These are phyloP conservation scores for Sesbania bispinosa DNA, from an alignment of 306 rosid species.

Conservation along the genomic window DNA sequence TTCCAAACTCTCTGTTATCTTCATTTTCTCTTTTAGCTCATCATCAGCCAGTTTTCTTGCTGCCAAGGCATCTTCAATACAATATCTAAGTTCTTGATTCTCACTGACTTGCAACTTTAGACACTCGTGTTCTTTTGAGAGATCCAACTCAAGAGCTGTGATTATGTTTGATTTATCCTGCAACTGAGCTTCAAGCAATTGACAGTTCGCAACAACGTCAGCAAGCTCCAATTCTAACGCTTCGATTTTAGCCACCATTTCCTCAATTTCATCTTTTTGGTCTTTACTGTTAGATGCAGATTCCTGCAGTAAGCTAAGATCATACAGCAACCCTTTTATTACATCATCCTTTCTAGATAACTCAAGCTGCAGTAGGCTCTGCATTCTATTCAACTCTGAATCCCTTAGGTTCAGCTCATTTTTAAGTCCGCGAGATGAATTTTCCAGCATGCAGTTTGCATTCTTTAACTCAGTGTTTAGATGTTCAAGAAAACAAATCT, in stretches of 20 bases:
- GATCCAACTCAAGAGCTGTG: slow-evolving; percentile 53
- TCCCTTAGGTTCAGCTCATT: slow-evolving; percentile 41
- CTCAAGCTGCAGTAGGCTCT: slow-evolving; percentile 54
- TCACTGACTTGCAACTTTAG: slow-evolving; percentile 40
- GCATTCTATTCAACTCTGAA: slow-evolving; percentile 46
- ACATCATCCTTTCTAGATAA: slow-evolving; percentile 74
- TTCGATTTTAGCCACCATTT: slow-evolving; percentile 50
- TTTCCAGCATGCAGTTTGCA: slow-evolving; percentile 32
- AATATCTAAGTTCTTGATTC: slow-evolving; percentile 44
- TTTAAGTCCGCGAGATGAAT: slow-evolving; percentile 37
- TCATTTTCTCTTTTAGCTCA: slow-evolving; percentile 55
- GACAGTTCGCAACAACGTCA: slow-evolving; percentile 39
- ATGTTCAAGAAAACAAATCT: slow-evolving; percentile 44
- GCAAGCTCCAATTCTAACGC: slow-evolving; percentile 68
- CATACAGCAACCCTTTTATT: slow-evolving; percentile 76
- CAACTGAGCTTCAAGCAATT: slow-evolving; percentile 61
- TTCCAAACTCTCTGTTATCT: slow-evolving; percentile 59
- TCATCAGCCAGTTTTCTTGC: slow-evolving; percentile 47
- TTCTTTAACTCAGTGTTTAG: slow-evolving; percentile 40
- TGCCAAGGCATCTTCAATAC: slow-evolving; percentile 48
- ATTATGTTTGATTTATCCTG: slow-evolving; percentile 49
- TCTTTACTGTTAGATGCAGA: slow-evolving; percentile 81
- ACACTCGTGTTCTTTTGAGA: slow-evolving; percentile 44
- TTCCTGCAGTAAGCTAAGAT: slow-evolving; percentile 93
- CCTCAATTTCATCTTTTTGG: slow-evolving; percentile 69